Conservation (phyloP, 495 filamentous ascomycete species). For the Sordaria brevicollis region DNA sequence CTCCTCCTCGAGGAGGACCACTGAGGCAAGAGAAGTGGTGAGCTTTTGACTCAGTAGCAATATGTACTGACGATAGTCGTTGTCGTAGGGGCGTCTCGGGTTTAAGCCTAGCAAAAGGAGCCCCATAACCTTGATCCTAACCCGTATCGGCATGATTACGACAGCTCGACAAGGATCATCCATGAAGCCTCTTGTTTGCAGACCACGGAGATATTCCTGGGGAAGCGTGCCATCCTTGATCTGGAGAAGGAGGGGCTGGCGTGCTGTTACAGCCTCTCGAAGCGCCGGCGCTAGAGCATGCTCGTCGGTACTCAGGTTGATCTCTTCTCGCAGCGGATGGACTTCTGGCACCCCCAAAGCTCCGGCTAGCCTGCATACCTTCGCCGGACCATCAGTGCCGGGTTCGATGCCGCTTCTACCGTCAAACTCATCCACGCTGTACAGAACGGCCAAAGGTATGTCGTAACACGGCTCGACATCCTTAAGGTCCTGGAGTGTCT, state of each 20-base stretch:
- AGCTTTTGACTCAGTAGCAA: slow-evolving; percentile 51
- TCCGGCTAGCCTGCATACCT: slow-evolving; percentile 44
- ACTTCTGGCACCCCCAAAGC: slow-evolving; percentile 47
- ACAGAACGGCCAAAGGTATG: slow-evolving; percentile 48
- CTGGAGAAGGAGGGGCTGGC: slow-evolving; percentile 43
- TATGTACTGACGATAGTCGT: slow-evolving; percentile 55
- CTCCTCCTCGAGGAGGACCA: slow-evolving; percentile 57
- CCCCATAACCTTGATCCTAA: slow-evolving; percentile 47
- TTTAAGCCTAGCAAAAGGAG: slow-evolving; percentile 53
- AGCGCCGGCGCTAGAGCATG: slow-evolving; percentile 45
- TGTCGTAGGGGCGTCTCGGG: slow-evolving; percentile 54
- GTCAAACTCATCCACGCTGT: slow-evolving; percentile 34
- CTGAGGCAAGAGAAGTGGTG: slow-evolving; percentile 52
- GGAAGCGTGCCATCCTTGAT: slow-evolving; percentile 45
- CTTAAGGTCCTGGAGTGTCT: slow-evolving; percentile 17
- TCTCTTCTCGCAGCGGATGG: slow-evolving; percentile 39
- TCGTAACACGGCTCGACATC: slow-evolving; percentile 33
- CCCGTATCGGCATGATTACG: slow-evolving; percentile 51
- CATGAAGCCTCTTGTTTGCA: slow-evolving; percentile 48
- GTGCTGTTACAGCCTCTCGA: slow-evolving; percentile 43
- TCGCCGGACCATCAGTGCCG: slow-evolving; percentile 31
- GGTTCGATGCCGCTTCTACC: slow-evolving; percentile 28
- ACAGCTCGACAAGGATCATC: slow-evolving; percentile 46
- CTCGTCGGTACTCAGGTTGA: slow-evolving; percentile 40
- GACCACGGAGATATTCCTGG: slow-evolving; percentile 36